Evolutionary conservation across 257 asterid genomes (phyloP).

Genomic region (Echium plantagineum): DNA sequence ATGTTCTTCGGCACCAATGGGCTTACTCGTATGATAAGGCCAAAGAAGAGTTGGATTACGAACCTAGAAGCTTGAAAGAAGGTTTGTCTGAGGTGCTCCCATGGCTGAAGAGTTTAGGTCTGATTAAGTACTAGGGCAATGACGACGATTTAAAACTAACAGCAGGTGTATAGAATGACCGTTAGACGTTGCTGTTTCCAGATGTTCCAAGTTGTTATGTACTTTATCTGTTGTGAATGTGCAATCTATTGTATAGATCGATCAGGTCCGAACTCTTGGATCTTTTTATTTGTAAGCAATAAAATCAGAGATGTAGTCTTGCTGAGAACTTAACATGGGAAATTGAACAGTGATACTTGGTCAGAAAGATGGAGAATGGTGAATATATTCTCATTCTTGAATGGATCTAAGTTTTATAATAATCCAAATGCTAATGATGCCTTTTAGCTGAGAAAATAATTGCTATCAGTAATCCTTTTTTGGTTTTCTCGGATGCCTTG

Average conservation of each 20-base stretch:
- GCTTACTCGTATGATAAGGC: conserved; percentile 85
- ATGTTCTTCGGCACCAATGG: conserved; percentile 69
- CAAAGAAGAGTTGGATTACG: conserved; percentile 59
- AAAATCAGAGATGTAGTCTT: too few species aligned
- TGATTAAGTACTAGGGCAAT: conserved; percentile 40
- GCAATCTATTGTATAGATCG: not conserved
- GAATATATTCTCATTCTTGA: too few species aligned
- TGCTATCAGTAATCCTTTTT: too few species aligned
- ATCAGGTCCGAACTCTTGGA: too few species aligned
- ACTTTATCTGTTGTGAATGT: not conserved
- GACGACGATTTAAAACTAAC: not conserved
- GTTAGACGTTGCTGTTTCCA: not conserved
- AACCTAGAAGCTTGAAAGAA: conserved; percentile 68
- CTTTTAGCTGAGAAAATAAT: too few species aligned
- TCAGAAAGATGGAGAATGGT: too few species aligned
- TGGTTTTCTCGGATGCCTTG: too few species aligned
- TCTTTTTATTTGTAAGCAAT: too few species aligned
- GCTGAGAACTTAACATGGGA: too few species aligned
- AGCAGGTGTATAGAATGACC: not conserved
- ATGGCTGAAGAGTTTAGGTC: conserved; percentile 66
- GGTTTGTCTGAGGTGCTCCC: conserved; percentile 78
- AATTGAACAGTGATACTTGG: too few species aligned
- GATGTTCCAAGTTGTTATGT: not conserved
- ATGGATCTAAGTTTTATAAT: too few species aligned
- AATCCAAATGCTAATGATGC: too few species aligned